Conservation (phyloP, 140 eudicot genomes). For the Flaveria floridana region DNA sequence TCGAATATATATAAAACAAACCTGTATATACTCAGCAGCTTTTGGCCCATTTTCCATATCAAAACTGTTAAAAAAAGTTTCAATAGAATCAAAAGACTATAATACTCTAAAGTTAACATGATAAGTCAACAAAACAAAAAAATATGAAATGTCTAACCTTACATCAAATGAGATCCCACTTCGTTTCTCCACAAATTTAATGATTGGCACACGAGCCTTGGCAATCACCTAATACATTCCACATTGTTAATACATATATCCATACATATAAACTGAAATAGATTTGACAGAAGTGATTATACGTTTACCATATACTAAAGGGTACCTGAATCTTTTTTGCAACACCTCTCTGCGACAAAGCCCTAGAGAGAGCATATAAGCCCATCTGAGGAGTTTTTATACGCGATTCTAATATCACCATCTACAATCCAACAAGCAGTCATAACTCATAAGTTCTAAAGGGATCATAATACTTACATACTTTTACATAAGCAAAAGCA, state of each 20-base stretch:
- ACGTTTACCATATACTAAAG: background rate
- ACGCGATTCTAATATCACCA: conserved; percentile 74
- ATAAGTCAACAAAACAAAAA: background rate
- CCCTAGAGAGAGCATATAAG: conserved; percentile 82
- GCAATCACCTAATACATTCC: conserved; percentile 64
- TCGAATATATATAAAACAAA: conserved; percentile 29
- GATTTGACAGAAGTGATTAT: background rate
- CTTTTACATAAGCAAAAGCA: background rate
- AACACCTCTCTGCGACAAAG: conserved; percentile 79
- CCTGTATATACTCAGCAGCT: conserved; percentile 93
- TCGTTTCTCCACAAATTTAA: conserved; percentile 80
- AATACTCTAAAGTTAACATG: conserved; percentile 1
- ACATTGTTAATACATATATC: conserved; percentile 7
- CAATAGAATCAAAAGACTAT: background rate
- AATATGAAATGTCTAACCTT: conserved; percentile 45
- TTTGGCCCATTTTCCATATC: conserved; percentile 93
- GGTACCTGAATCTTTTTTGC: conserved; percentile 93
- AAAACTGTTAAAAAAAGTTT: conserved; percentile 52
- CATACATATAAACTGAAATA: background rate
- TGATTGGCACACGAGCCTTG: conserved; percentile 86
- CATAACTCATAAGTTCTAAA: conserved; percentile 27
- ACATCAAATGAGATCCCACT: conserved; percentile 80
- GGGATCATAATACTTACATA: background rate
- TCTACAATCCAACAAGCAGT: conserved; percentile 46
- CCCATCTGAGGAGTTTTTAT: conserved; percentile 81